Percentiles rank a stretch among this genome's conserved stretches.
Conservation (phyloP, 345 rosid genomes). For the Acer campestre region DNA sequence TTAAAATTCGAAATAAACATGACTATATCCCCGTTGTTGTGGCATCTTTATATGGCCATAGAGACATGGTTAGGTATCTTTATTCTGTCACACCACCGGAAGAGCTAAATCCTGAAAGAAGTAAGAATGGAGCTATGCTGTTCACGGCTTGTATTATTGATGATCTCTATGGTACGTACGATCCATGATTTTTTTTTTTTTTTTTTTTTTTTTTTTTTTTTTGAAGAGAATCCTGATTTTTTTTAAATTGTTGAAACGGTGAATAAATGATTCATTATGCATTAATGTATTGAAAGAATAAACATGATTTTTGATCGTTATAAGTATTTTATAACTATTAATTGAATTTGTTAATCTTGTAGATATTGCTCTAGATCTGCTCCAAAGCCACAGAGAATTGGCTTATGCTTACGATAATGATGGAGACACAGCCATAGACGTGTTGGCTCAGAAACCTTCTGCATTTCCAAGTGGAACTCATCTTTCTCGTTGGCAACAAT, state of each 20-base stretch:
- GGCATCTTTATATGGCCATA: constrained; percentile 71
- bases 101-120: constrained; percentile 46
- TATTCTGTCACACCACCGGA: constrained; percentile 44
- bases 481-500: constrained; percentile 54
- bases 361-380: constrained; percentile 73
- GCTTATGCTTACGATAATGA: constrained; percentile 58
- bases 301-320: not conserved
- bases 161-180: constrained; percentile 53
- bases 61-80: constrained; percentile 55
- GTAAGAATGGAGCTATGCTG: constrained; percentile 44
- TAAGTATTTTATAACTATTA: not conserved
- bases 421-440: constrained; percentile 54
- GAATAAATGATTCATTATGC: too few species aligned
- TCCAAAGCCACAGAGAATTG: constrained; percentile 43
- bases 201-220: not conserved
- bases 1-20: constrained; percentile 39
- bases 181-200: not conserved
- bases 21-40: constrained; percentile 62
- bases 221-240: too few species aligned
- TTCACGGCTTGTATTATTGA: constrained; percentile 65
- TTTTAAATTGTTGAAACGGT: not conserved
- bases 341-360: not conserved
- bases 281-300: too few species aligned
- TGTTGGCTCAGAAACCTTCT: constrained; percentile 65
- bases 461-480: constrained; percentile 63